Evolutionary conservation across 2,329 filamentous ascomycete genomes (phyloP), one percentile per base, ranked within the genome.

Genomic region (Arthrinium puccinioides): DNA sequence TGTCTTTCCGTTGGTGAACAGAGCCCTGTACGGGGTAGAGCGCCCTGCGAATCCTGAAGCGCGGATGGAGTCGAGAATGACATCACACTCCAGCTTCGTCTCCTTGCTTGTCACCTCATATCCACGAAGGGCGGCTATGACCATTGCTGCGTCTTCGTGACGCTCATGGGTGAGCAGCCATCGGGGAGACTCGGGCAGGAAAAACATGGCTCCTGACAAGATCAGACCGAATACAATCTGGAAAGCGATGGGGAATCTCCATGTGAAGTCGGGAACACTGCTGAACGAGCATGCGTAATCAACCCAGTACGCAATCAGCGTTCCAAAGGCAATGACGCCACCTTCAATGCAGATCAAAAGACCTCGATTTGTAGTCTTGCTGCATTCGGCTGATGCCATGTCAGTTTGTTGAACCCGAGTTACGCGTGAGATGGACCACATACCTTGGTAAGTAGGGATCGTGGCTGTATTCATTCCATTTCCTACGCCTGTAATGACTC

Each of bases 21-120:
- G 63, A 1, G 73, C 69, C 45, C 67, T 72, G 53, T 72, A 52
- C 0, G 66, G 67, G 0, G 66, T 70, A 45, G 55, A 62, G 61
- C 65, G 67, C 27, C 61, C 62, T 26, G 54, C 55, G 39, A 61
- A 62, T 20, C 67, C 71, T 18, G 68, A 72, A 29, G 74, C 74
- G 27, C 69, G 66, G 43, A 84, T 77, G 2, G 74, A 79, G 49
- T 82, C 78, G 9, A 79, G 63, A 40, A 82, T 80, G 41, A 79
- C 61, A 39, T 74, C 69, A 38, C 73, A 70, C 57, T 84, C 75
- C 9, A 70, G 51, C 31, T 70, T 64, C 3, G 78, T 79, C 50
- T 81, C 71, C 8, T 66, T 60, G 44, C 74, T 68, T 32, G 79
- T 67, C 5, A 72, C 44, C 32, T 72, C 62, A 40, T 60, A 63